These are phyloP conservation scores for Ballota nigra DNA, from an alignment of 257 asterid species.

Conservation along the genomic window DNA sequence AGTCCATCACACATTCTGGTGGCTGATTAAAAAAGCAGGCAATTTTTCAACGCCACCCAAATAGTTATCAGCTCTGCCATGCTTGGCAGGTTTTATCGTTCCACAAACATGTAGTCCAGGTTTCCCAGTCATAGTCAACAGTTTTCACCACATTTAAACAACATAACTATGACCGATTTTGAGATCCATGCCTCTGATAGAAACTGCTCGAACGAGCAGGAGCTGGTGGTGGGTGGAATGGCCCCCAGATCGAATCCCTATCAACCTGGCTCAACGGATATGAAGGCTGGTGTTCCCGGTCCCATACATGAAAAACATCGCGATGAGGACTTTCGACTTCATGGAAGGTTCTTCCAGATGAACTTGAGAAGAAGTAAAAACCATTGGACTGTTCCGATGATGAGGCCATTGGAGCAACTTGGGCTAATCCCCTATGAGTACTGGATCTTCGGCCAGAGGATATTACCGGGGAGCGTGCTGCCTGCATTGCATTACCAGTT, in stretches of 20 bases:
- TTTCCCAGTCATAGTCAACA: conserved; percentile 33
- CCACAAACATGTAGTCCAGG: conserved; percentile 40
- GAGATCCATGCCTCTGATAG: conserved; percentile 75
- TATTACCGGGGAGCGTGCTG: conserved; percentile 39
- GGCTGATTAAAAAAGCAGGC: conserved; percentile 24
- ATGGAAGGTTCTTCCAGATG: conserved; percentile 59
- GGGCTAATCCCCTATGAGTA: conserved; percentile 52
- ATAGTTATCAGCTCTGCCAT: conserved; percentile 32
- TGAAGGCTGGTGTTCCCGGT: conserved; percentile 49
- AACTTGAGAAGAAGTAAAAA: conserved; percentile 52
- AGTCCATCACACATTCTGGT: conserved; percentile 45
- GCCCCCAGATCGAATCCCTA: conserved; percentile 68
- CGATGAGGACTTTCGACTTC: conserved; percentile 53
- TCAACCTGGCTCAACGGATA: conserved; percentile 43
- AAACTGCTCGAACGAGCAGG: conserved; percentile 48
- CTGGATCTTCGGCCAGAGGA: conserved; percentile 54
- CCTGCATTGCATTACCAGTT: conserved; percentile 32
- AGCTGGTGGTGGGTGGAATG: conserved; percentile 48
- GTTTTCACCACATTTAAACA: conserved; percentile 28
- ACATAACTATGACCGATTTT: conserved; percentile 50
- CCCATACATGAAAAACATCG: conserved; percentile 53
- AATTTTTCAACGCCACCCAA: conserved; percentile 34
- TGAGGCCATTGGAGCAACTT: conserved; percentile 47
- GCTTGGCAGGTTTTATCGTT: conserved; percentile 33
- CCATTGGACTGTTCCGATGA: conserved; percentile 61